phyloP scores from a whole-genome alignment of 371 early-diverging fungal genomes.

The Rhizopus delemar region DNA sequence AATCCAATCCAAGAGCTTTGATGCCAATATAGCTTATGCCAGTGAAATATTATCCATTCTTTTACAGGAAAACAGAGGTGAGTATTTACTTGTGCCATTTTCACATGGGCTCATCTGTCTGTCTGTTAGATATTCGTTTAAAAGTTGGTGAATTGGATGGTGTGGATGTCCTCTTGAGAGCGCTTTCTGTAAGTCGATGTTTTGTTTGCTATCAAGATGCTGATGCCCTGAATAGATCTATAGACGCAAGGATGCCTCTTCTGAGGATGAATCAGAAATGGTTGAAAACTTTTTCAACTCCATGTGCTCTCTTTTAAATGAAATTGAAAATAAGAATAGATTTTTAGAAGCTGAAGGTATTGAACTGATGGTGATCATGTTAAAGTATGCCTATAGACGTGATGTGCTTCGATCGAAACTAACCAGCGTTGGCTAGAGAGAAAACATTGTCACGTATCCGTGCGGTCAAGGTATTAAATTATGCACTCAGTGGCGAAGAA shows the following conservation, averaged over 20 bases:
- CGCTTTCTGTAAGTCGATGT: constrained; percentile 50
- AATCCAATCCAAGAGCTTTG: constrained; percentile 59
- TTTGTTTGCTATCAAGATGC: not conserved
- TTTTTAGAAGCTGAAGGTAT: constrained; percentile 87
- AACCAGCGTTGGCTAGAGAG: constrained; percentile 50
- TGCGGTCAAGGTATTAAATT: constrained; percentile 86
- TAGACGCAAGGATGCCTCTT: constrained; percentile 77
- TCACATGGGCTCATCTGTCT: not conserved
- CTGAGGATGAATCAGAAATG: constrained; percentile 84
- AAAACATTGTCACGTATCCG: constrained; percentile 77
- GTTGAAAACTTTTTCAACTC: constrained; percentile 89
- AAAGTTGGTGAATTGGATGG: constrained; percentile 67
- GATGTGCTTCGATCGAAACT: too few relatives aligned
- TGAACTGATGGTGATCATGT: constrained; percentile 89
- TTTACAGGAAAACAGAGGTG: constrained; percentile 72
- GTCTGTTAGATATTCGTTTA: constrained; percentile 58
- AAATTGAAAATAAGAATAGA: constrained; percentile 61
- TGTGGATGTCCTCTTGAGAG: constrained; percentile 70
- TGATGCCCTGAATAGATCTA: constrained; percentile 38
- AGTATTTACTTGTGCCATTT: not conserved
- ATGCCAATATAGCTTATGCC: constrained; percentile 83
- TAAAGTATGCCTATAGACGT: constrained; percentile 51
- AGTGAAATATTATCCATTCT: constrained; percentile 86
- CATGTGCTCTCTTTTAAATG: constrained; percentile 66
- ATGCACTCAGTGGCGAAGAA: constrained; percentile 68